Base-by-base conservation (phyloP, 495 filamentous ascomycete species). In the Tuber umbilicatum region DNA sequence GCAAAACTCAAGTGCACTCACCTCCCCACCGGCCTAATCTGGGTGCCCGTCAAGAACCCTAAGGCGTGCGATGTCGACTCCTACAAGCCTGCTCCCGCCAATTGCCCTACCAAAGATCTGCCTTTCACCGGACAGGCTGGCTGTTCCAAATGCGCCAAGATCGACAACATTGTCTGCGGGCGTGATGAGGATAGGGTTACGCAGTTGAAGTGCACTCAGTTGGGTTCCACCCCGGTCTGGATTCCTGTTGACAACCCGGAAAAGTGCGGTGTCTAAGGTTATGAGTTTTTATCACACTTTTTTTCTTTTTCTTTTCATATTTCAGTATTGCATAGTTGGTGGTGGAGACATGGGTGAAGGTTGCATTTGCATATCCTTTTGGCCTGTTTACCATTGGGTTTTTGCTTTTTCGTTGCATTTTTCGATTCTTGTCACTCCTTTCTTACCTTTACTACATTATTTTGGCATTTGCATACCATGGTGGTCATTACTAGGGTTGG, bases 241-340 rank as follows among this genome's bases (percentile, higher is more conserved):
- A n/a, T 74, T 14, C 73, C 73, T 23, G 14, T 74, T 12, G 67
- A 74, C n/a, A 19, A 70, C n/a, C 31, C 73, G 16, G 16, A 0
- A 1, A 70, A 55, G n/a, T 74, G 73, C 37, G 73, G 73, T 74
- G 73, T 74, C 17, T 70, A 64, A 64, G 55, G 23, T 27, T 31
- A 27, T 60, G 9, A 16, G 50, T 27, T 27, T 64, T 31, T n/a
- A 12, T 60, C 12, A 7, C 31, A 0, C 16, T 14, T 64, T 35
- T 35, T 64, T 55, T 55, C 5, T 55, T 64, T 35, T 64, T 55
- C 4, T 35, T 64, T 60, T 35, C 17, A 17, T 6, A 17, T 64
- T 35, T 35, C 14, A 64, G 55, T 14, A 64, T 64, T 64, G 31
- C 55, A 64, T 64, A 27, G 10, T 64, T 31, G 55, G 55, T 17